A percentile compares a stretch with the other conserved stretches of the same genome.
Evolutionary conservation across 1,284 basidiomycete species (phyloP).

Genomic region (Boletellus sp.): DNA sequence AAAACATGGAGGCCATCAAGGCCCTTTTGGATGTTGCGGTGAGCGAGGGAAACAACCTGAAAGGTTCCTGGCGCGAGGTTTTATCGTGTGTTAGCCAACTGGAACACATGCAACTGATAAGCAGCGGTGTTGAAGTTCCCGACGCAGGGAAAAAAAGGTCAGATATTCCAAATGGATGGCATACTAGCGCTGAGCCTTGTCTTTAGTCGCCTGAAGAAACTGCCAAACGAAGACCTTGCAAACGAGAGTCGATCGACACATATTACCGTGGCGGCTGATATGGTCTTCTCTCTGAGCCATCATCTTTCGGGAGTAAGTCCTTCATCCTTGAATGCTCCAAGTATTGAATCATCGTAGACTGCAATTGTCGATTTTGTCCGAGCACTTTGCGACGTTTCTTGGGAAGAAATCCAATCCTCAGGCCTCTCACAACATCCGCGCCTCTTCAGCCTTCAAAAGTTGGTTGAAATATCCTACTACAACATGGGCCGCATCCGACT

Average conservation of each 20-base stretch:
- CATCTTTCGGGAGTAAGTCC: conserved; percentile 87
- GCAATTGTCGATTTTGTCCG: conserved; percentile 99
- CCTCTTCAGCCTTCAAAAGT: conserved; percentile 95
- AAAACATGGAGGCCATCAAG: conserved; percentile 99
- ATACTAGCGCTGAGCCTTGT: conserved; percentile 7
- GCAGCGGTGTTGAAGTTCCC: conserved; percentile 78
- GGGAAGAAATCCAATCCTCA: conserved; percentile 99
- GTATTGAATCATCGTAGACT: conserved; percentile 48
- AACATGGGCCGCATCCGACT: conserved; percentile 99
- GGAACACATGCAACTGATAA: conserved; percentile 96
- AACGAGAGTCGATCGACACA: conserved; percentile 97
- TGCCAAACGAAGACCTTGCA: conserved; percentile 90
- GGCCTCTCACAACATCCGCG: conserved; percentile 91
- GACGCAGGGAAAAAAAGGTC: conserved; percentile 81
- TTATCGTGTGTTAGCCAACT: conserved; percentile 94
- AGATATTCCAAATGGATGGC: conserved; percentile 24
- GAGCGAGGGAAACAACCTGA: conserved; percentile 90
- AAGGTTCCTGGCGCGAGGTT: conserved; percentile 94
- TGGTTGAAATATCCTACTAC: conserved; percentile 99
- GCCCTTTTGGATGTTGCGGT: conserved; percentile 89
- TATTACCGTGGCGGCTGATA: conserved; percentile 97
- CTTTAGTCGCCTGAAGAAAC: conserved; percentile 57
- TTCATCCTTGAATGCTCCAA: conserved; percentile 2
- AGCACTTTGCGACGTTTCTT: conserved; percentile 94
- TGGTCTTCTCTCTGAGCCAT: conserved; percentile 97